phyloP scores from a whole-genome alignment of 2,329 filamentous ascomycete genomes.

The Epichloe brachyelytri region DNA sequence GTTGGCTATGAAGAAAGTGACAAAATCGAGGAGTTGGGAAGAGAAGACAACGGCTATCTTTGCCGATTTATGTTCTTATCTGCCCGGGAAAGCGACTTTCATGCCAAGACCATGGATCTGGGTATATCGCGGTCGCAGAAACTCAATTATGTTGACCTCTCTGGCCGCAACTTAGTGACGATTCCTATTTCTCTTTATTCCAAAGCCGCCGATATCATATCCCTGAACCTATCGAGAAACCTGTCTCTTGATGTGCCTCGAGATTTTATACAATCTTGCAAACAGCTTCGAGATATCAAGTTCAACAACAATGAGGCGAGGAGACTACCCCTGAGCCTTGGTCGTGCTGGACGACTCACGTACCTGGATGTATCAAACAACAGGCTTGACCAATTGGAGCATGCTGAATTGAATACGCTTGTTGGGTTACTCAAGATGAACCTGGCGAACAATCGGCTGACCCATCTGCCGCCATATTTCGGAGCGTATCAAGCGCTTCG shows the following conservation, averaged over 20 bases:
- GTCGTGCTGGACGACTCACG: conserved; percentile 67
- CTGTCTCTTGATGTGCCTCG: conserved; percentile 84
- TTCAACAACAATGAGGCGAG: conserved; percentile 90
- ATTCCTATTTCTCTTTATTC: conserved; percentile 92
- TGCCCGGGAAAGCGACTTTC: conserved; percentile 71
- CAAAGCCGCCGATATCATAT: conserved; percentile 84
- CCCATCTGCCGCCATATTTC: conserved; percentile 68
- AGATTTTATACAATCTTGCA: conserved; percentile 91
- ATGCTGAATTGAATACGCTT: conserved; percentile 67
- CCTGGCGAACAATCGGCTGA: conserved; percentile 84
- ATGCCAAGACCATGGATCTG: conserved; percentile 56
- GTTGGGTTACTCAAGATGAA: conserved; percentile 75
- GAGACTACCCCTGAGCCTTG: conserved; percentile 71
- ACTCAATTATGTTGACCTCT: conserved; percentile 86
- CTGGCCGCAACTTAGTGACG: conserved; percentile 79
- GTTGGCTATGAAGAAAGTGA: conserved; percentile 82
- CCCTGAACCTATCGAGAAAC: conserved; percentile 85
- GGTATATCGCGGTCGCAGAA: conserved; percentile 75
- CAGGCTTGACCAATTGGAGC: conserved; percentile 71
- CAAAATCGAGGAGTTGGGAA: conserved; percentile 80
- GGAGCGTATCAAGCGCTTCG: conserved; percentile 65
- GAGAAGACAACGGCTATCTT: conserved; percentile 94
- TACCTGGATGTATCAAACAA: conserved; percentile 95
- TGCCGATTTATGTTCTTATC: conserved; percentile 93
- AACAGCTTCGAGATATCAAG: conserved; percentile 85